Evolutionary conservation across 2,329 filamentous ascomycete genomes (phyloP).

Genomic region (Pestalotiopsis sp.): DNA sequence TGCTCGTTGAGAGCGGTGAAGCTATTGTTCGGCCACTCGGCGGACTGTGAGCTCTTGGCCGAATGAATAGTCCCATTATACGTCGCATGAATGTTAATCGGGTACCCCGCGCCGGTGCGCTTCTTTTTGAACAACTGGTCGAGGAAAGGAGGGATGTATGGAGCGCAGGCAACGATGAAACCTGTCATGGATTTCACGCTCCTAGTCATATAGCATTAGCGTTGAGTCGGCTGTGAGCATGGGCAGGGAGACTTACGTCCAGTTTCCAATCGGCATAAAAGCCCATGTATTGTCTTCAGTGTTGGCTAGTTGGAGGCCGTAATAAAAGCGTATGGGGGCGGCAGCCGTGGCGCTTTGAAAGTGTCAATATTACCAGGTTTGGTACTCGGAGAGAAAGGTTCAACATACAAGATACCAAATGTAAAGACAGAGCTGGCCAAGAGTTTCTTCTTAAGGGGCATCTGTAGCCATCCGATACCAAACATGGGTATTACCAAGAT

Average conservation of each 20-base stretch:
- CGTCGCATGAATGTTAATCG: neutral
- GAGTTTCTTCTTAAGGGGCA: slow-evolving; percentile 21
- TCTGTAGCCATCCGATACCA: slow-evolving; percentile 20
- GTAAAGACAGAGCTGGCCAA: slow-evolving; percentile 21
- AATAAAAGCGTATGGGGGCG: slow-evolving; percentile 19
- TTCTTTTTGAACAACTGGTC: neutral
- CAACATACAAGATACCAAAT: slow-evolving; percentile 23
- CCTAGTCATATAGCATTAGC: neutral
- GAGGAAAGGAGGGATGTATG: neutral
- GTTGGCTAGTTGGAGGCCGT: slow-evolving; percentile 13
- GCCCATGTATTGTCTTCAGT: slow-evolving; percentile 13
- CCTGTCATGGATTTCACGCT: slow-evolving; percentile 16
- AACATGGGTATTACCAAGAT: slow-evolving; percentile 22
- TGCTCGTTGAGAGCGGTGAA: neutral
- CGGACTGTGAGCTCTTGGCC: neutral
- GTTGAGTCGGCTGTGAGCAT: neutral
- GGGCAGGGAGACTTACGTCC: slow-evolving; percentile 16
- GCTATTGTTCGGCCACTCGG: neutral
- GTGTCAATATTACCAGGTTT: neutral
- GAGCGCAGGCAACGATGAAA: slow-evolving; percentile 12
- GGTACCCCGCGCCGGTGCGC: neutral
- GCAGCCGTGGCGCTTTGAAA: slow-evolving; percentile 13
- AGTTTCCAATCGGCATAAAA: slow-evolving; percentile 14
- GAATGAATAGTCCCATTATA: neutral
- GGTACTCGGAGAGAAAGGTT: neutral